Percentiles rank a stretch among this genome's conserved stretches.
Conservation (phyloP, 2,329 filamentous ascomycete species). For the Lecanosticta acicola region DNA sequence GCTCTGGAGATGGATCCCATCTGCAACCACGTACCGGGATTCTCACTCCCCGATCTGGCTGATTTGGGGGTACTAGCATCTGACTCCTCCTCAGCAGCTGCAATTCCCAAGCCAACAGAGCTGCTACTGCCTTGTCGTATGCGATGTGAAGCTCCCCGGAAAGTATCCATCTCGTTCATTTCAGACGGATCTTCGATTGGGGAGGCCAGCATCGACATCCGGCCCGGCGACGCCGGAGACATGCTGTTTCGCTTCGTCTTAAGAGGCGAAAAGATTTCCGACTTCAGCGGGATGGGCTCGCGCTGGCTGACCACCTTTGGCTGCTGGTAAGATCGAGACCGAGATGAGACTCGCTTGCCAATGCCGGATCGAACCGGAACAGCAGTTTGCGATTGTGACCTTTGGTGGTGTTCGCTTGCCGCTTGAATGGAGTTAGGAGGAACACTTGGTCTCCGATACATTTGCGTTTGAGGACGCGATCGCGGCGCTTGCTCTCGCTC, state of each 20-base stretch:
- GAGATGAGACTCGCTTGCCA: constrained; percentile 23
- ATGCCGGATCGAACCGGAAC: constrained; percentile 26
- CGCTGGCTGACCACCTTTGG: constrained; percentile 29
- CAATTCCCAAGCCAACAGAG: background rate
- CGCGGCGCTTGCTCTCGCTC: constrained; percentile 7
- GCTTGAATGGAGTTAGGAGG: constrained; percentile 17
- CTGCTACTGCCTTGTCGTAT: constrained; percentile 5
- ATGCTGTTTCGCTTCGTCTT: constrained; percentile 24
- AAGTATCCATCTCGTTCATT: constrained; percentile 6
- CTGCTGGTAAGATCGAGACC: constrained; percentile 27
- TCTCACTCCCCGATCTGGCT: constrained; percentile 12
- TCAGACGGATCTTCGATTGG: constrained; percentile 15
- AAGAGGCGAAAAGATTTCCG: constrained; percentile 32
- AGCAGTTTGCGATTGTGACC: constrained; percentile 25
- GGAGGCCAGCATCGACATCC: constrained; percentile 15
- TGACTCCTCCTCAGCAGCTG: background rate
- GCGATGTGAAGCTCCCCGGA: constrained; percentile 7
- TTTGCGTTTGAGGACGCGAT: background rate
- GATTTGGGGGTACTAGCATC: constrained; percentile 7
- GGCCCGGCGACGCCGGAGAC: constrained; percentile 10
- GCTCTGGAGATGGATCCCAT: too few relatives aligned
- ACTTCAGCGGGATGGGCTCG: constrained; percentile 29
- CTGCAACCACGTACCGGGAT: constrained; percentile 3
- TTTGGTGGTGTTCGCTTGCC: constrained; percentile 14
- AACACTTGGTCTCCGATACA: constrained; percentile 9